phyloP scores from a whole-genome alignment of 768 basidiomycete genomes.

The Termitomyces sp. region DNA sequence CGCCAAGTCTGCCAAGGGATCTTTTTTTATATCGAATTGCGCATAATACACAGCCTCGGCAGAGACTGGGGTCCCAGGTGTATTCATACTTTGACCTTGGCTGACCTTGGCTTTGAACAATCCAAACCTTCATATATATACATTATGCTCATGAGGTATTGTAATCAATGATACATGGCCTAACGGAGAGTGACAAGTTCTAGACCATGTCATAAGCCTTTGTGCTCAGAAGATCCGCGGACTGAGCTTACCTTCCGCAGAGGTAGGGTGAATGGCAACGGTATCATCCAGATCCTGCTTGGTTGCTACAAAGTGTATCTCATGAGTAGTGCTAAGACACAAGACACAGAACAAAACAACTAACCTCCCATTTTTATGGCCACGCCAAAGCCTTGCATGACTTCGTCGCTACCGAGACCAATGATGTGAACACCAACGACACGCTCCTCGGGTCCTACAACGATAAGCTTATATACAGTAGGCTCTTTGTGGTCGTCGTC shows the following conservation, averaged over 20 bases:
- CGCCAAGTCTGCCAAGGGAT: neutral
- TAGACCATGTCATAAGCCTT: slow-evolving; percentile 21
- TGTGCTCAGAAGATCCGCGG: neutral
- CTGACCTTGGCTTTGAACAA: neutral
- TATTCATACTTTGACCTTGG: neutral
- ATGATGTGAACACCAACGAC: slow-evolving; percentile 96
- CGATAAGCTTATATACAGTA: slow-evolving; percentile 88
- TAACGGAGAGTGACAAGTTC: slow-evolving; percentile 48
- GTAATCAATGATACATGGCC: neutral
- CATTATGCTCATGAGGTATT: neutral
- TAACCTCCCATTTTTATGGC: slow-evolving; percentile 91
- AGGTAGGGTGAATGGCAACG: slow-evolving; percentile 90
- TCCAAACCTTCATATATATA: neutral
- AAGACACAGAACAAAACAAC: slow-evolving; percentile 12
- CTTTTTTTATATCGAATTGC: neutral
- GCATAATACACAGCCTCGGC: neutral
- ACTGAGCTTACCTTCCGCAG: slow-evolving; percentile 61
- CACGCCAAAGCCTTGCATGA: slow-evolving; percentile 94
- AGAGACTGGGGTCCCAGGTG: slow-evolving; percentile 4
- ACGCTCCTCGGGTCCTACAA: slow-evolving; percentile 83
- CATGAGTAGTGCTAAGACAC: neutral
- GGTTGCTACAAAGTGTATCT: slow-evolving; percentile 37
- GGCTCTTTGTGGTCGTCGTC: slow-evolving; percentile 91
- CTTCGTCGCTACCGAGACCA: slow-evolving; percentile 89
- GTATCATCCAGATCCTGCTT: slow-evolving; percentile 84